Base-by-base conservation (phyloP, 768 basidiomycete species). In the Mycena capillaripes region DNA sequence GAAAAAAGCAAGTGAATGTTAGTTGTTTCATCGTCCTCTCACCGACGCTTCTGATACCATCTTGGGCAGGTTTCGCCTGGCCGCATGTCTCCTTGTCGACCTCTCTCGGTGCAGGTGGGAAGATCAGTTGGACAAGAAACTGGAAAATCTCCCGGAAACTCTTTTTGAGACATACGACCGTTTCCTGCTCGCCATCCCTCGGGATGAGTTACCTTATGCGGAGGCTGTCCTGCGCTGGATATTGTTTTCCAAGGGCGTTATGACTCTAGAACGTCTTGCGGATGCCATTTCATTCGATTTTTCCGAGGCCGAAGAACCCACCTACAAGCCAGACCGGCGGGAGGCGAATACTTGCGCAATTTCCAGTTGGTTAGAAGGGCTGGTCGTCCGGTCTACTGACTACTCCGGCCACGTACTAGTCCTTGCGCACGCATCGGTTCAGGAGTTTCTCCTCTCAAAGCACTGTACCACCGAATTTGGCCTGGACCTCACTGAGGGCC, bases 161-260 rank as follows among this genome's bases (percentile, higher is more conserved):
- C n/a, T 66, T 6, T 66, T 48, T 19, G 55, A 42, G 16, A 46
- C 58, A 10, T 66, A 66, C 25, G 55, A 57, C 21, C 65, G 65
- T 19, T 66, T 66, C 55, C 9, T 66, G 12, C 23, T 11, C 4
- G 12, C 27, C 23, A 34, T 66, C 34, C 40, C 27, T 2, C 2
- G 12, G 8, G 16, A 57, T 19, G 10, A 57, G 11, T 23, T 44
- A 2, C 21, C 25, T 17, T 46, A 57, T 34, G 65, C 21, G 3
- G 10, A 5, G 34, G 65, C 27, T 14, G 42, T 21, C 29, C 53
- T 66, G 3, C 40, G 65, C 10, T 66, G 53, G 65, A 4, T 57
- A 1, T 30, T 57, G 55, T 66, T 66, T 25, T 55, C 52, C 8
- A 11, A 3, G 6, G 40, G 32, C 1, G 4, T 30, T 17, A 2